Percentiles rank a stretch among this genome's conserved stretches.
These are phyloP conservation scores for Arabis hirsuta DNA, from an alignment of 345 rosid genomes.

Conservation along the genomic window DNA sequence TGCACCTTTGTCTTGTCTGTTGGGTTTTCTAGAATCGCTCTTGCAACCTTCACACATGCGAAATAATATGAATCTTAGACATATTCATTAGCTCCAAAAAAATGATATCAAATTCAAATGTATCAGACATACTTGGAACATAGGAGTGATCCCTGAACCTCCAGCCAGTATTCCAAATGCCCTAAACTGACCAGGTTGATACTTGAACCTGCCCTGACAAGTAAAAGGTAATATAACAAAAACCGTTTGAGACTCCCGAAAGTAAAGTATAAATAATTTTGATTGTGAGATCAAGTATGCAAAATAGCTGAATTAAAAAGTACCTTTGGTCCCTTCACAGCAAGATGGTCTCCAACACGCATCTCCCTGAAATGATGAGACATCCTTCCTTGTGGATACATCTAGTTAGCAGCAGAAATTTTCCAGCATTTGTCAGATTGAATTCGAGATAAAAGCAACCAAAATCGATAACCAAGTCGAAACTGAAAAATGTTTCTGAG, in stretches of 20 bases:
- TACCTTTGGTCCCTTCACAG: constrained; percentile 99
- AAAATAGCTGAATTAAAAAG: neutral
- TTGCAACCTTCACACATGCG: constrained; percentile 63
- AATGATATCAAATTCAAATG: neutral
- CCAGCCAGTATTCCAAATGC: constrained; percentile 99
- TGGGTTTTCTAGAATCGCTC: constrained; percentile 93
- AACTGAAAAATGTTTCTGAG: constrained; percentile 13
- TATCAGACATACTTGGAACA: constrained; percentile 77
- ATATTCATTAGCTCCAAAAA: constrained; percentile 2
- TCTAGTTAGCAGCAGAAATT: constrained; percentile 49
- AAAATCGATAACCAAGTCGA: constrained; percentile 17
- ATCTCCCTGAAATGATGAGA: constrained; percentile 98
- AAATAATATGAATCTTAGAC: neutral
- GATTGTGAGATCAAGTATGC: constrained; percentile 5
- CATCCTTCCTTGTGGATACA: constrained; percentile 99
- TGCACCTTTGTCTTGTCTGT: constrained; percentile 77
- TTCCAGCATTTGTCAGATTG: neutral
- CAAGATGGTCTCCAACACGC: constrained; percentile 78
- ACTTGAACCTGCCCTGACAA: constrained; percentile 89
- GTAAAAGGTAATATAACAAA: constrained; percentile 14
- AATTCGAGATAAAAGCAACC: neutral
- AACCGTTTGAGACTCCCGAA: constrained; percentile 17
- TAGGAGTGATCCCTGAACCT: constrained; percentile 99
- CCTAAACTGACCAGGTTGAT: constrained; percentile 84
- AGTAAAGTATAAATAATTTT: neutral